Evolutionary conservation across 192 early-diverging fungal species (phyloP), one percentile per base, ranked within the genome.

Genomic region (Umbelopsis sp.): DNA sequence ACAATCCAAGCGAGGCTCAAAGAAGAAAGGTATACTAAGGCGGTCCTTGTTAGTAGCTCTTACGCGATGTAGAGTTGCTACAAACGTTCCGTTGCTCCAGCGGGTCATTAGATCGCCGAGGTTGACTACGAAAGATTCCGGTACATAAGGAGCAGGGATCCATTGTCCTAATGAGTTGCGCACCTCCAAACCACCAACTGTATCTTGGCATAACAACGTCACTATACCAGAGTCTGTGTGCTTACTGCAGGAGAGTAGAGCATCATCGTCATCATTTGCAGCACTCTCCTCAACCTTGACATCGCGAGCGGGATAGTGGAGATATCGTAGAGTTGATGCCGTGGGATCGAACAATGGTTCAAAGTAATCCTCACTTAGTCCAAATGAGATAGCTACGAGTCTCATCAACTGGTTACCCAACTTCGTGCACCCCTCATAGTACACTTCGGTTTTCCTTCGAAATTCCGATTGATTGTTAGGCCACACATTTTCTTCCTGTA

Each of bases 21-120:
- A 62, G 56, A 62, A 62, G 31, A 62, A 62, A 14, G 56, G 56
- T 62, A 62, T 62, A 62, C 56, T 62, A 11, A 62, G 56, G 11
- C 56, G 56, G 31, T 62, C 56, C 17, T 36, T 26, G 31, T 34
- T 62, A 2, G 56, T 62, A 20, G 56, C 56, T 62, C 56, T 29
- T 7, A 62, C 56, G 2, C 56, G 56, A 17, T 62, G 56, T 31
- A 62, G 32, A 4, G 56, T 62, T 11, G 56, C 56, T 2, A 62
- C 56, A 32, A 62, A 62, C 31, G 32, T 62, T 34, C 56, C 56
- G 26, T 62, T 62, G 11, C 29, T 62, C 56, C 56, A 62, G 10
- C 56, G 56, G 17, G 26, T 17, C 56, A 62, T 62, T 16, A 62
- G 56, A n/a, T 62, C 56, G 4, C 56, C 56, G 16, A 62, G 31